Base-by-base conservation (phyloP, 108 stramenopile genomes). In the Parmales sp. region DNA sequence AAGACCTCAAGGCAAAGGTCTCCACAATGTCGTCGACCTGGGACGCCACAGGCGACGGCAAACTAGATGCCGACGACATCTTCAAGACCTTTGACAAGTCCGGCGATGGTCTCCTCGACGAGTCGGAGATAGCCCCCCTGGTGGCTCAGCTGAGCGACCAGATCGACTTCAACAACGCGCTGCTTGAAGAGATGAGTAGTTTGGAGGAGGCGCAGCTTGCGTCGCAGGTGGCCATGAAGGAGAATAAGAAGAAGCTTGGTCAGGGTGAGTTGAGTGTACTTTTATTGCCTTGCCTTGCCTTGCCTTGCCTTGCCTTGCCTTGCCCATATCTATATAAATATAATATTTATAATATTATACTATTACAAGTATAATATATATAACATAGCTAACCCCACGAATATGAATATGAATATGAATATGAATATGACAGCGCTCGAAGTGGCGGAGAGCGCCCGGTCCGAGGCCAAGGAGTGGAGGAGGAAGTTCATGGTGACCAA, bases 91-190 rank as follows among this genome's bases (percentile, higher is more conserved):
- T 60, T 11, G 54, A 60, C 31, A 34, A 28, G 29, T 11, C 13
- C 54, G 54, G 54, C 29, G 54, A 60, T 60, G 54, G 54, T 1
- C 29, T 34, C 16, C 31, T 60, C 29, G 54, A 60, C 20, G 54
- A 60, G 16, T 18, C n/a, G 16, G 54, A 60, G 54, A 28, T 60
- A 13, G n/a, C 13, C n/a, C 0, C 20, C 29, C 20, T 60, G 6
- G 54, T 60, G 54, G 31, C 29, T 28, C 54, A 60, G 54, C 54
- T 60, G 26, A 11, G 20, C 1, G n/a, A 60, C n/a, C 54, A 60
- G 54, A 60, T 60, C 16, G 54, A 60, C 29, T 60, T 60, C 54
- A 60, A 60, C 31, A 60, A 60, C 54, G n/a, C 13, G 31, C 20
- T 60, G 54, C 54, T 60, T 11, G 54, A 2, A 7, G 54, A 60